Percentiles rank a stretch among this genome's conserved stretches.
Conservation (phyloP, 345 rosid genomes). For the Isatis tinctoria region DNA sequence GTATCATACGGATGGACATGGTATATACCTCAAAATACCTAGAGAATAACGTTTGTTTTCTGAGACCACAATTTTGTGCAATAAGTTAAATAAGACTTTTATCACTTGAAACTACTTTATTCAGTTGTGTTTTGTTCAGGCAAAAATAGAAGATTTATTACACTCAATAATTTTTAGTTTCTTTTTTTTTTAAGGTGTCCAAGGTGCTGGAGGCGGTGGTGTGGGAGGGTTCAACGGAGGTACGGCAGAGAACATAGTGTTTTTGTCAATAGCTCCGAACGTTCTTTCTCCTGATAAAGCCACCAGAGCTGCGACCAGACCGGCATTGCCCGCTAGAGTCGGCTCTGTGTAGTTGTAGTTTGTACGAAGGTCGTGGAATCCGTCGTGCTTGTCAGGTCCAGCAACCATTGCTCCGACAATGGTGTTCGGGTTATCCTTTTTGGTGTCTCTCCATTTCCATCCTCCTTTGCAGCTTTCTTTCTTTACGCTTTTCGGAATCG, state of each 20-base stretch:
- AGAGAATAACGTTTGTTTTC: slow-evolving; percentile 1
- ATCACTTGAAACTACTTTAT: not conserved
- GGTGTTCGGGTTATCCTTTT: slow-evolving; percentile 65
- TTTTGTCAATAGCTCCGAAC: slow-evolving; percentile 55
- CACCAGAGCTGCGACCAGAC: slow-evolving; percentile 84
- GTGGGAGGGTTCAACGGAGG: slow-evolving; percentile 79
- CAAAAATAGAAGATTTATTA: slow-evolving; percentile 13
- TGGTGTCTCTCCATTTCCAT: slow-evolving; percentile 75
- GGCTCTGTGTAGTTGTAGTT: slow-evolving; percentile 95
- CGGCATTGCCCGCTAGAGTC: slow-evolving; percentile 83
- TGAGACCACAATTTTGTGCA: not conserved
- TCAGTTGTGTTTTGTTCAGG: not conserved
- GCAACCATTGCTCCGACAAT: slow-evolving; percentile 97
- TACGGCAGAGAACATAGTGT: slow-evolving; percentile 80
- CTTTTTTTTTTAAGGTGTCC: slow-evolving; percentile 59
- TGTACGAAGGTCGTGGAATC: slow-evolving; percentile 57
- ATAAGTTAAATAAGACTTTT: not conserved
- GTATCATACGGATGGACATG: not conserved
- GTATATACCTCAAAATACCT: not conserved
- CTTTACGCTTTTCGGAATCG: slow-evolving; percentile 65
- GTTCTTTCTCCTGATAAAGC: slow-evolving; percentile 67
- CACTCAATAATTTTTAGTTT: not conserved
- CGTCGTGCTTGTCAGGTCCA: slow-evolving; percentile 83
- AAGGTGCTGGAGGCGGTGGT: slow-evolving; percentile 95
- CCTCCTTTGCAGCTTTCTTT: slow-evolving; percentile 80